Percentiles rank a stretch among this genome's conserved stretches.
phyloP scores from a whole-genome alignment of 305 asterid species.

The Andrographis paniculata region DNA sequence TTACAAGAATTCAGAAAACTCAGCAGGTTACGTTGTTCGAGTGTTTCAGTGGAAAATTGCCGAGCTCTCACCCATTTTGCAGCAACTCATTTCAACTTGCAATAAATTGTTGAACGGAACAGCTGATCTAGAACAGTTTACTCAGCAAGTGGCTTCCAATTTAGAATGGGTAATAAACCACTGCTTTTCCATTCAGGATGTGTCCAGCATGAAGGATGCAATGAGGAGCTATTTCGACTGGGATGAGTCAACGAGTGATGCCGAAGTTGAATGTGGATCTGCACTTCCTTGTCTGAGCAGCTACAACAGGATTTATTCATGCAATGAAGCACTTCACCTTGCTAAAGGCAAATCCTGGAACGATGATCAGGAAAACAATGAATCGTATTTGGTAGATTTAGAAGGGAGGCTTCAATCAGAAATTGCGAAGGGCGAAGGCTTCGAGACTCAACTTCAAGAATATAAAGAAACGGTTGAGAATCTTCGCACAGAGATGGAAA shows the following conservation, averaged over 20 bases:
- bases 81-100: conserved; percentile 53
- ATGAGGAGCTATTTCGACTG: conserved; percentile 55
- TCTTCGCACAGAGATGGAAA: conserved; percentile 30
- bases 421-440: conserved; percentile 27
- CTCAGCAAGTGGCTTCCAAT: conserved; percentile 41
- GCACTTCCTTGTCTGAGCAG: conserved; percentile 19
- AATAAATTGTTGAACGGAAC: conserved; percentile 46
- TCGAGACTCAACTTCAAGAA: conserved; percentile 39
- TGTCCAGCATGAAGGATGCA: conserved; percentile 69
- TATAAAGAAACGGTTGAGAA: conserved; percentile 26
- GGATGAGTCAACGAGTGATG: conserved; percentile 60
- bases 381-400: conserved; percentile 26
- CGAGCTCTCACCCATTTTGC: conserved; percentile 49
- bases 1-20: conserved; percentile 28
- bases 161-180: conserved; percentile 86
- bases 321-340: conserved; percentile 21
- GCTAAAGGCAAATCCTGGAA: conserved; percentile 27
- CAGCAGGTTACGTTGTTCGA: conserved; percentile 50
- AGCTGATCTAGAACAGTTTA: conserved; percentile 41
- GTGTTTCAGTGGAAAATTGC: conserved; percentile 79
- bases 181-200: conserved; percentile 84
- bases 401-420: conserved; percentile 32
- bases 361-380: conserved; percentile 28
- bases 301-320: conserved; percentile 18
- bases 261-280: conserved; percentile 42